These are phyloP conservation scores for Pseudocercospora eumusae DNA, from an alignment of 2,329 filamentous ascomycete genomes.

Conservation along the genomic window DNA sequence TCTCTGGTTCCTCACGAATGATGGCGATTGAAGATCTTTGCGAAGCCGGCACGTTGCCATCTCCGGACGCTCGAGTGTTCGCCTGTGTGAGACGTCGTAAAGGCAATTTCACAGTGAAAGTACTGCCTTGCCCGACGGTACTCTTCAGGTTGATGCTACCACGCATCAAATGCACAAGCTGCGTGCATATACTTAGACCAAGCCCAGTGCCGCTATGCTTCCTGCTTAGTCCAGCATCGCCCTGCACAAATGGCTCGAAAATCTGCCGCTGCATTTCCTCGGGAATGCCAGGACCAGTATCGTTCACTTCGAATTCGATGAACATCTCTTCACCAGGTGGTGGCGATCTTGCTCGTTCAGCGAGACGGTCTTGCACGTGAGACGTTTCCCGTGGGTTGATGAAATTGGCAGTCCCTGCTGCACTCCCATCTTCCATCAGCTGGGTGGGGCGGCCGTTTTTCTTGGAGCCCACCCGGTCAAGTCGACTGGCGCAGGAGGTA, in stretches of 20 bases:
- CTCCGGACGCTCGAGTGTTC: neutral
- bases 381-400: conserved; percentile 24
- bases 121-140: conserved; percentile 71
- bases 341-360: conserved; percentile 33
- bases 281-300: conserved; percentile 84
- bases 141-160: conserved; percentile 73
- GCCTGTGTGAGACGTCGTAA: conserved; percentile 63
- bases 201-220: conserved; percentile 88
- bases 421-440: neutral
- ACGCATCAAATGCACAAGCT: conserved; percentile 80
- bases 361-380: conserved; percentile 15
- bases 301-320: conserved; percentile 87
- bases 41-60: conserved; percentile 10
- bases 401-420: conserved; percentile 23
- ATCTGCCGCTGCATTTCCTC: conserved; percentile 75
- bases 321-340: conserved; percentile 65
- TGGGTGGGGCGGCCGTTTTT: neutral
- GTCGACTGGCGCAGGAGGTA: conserved; percentile 10
- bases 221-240: conserved; percentile 83
- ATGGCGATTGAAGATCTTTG: conserved; percentile 11
- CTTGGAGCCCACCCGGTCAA: neutral
- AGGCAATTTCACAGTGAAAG: conserved; percentile 80
- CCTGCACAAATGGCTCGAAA: conserved; percentile 93
- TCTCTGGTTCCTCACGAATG: conserved; percentile 6
- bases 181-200: conserved; percentile 84